A percentile compares a stretch with the other conserved stretches of the same genome.
phyloP scores from a whole-genome alignment of 768 basidiomycete genomes.

The Lactarius sp. region DNA sequence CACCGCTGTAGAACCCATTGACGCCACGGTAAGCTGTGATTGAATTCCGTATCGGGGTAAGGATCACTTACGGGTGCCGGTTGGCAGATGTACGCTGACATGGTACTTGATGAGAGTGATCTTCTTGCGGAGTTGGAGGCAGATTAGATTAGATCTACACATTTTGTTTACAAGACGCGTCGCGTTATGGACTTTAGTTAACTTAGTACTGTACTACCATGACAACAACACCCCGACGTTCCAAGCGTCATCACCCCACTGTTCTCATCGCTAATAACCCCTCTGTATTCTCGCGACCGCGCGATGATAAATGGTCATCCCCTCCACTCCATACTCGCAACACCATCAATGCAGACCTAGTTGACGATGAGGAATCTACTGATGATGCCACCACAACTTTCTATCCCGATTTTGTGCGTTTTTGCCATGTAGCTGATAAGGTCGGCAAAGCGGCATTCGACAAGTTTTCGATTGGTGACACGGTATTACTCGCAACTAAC shows the following conservation, averaged over 20 bases:
- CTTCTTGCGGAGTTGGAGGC: slow-evolving; percentile 15
- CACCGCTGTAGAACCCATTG: neutral
- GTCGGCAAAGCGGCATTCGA: slow-evolving; percentile 22
- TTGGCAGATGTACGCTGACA: slow-evolving; percentile 17
- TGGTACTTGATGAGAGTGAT: slow-evolving; percentile 11
- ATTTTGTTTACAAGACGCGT: neutral
- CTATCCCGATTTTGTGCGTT: slow-evolving; percentile 15
- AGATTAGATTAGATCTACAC: neutral
- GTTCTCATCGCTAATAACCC: slow-evolving; percentile 2
- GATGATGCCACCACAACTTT: slow-evolving; percentile 14
- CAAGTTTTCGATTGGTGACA: slow-evolving; percentile 53
- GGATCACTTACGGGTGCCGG: neutral
- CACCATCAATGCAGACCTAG: neutral
- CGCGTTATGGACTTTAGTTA: neutral
- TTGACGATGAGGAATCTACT: no score
- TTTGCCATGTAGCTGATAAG: slow-evolving; percentile 3
- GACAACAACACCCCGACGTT: neutral
- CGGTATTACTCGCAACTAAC: slow-evolving; percentile 52
- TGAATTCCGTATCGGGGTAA: neutral
- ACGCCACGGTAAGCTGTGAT: slow-evolving; percentile 3
- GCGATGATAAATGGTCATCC: slow-evolving; percentile 18
- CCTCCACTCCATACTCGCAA: slow-evolving; percentile 18
- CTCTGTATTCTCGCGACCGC: neutral
- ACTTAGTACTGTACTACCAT: neutral
- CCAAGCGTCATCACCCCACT: neutral